phyloP scores from a whole-genome alignment of 139 green algal genomes.

The Chlorella sp. region DNA sequence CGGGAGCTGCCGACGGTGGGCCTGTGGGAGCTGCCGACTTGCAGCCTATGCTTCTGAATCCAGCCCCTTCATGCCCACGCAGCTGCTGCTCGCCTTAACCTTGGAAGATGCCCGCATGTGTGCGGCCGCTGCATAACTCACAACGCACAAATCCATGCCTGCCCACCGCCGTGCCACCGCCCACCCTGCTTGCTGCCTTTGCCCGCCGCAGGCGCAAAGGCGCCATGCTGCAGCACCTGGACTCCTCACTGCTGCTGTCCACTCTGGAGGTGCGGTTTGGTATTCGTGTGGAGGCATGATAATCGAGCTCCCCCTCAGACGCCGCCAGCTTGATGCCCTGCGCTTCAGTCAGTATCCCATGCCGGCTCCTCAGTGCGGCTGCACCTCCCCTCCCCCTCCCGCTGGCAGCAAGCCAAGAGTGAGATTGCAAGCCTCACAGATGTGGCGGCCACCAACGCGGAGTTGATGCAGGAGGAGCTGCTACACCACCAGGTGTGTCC shows the following conservation, averaged over 20 bases:
- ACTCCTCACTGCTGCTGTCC: slow-evolving; percentile 6
- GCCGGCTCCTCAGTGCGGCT: no score
- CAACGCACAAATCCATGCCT: background rate
- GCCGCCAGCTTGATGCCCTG: background rate
- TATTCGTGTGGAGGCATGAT: no score
- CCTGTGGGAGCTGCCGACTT: no score
- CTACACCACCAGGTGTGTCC: slow-evolving; percentile 28
- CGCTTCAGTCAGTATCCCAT: background rate
- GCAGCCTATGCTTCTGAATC: no score
- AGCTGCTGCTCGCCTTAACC: no score
- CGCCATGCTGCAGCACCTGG: slow-evolving; percentile 13
- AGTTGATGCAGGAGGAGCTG: slow-evolving; percentile 29
- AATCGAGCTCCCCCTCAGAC: no score
- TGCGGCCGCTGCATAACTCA: no score
- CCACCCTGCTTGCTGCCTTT: background rate
- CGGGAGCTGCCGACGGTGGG: background rate
- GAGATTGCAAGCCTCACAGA: slow-evolving; percentile 4
- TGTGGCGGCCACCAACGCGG: slow-evolving; percentile 3
- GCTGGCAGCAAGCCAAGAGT: slow-evolving; percentile 28
- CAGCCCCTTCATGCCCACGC: no score
- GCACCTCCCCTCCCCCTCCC: background rate
- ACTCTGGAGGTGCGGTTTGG: slow-evolving; percentile 16
- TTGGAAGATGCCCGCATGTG: no score
- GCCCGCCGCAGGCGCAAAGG: background rate
- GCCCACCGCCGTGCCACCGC: background rate